phyloP scores from a whole-genome alignment of 129 eudicot species.

The Lactuca saligna region DNA sequence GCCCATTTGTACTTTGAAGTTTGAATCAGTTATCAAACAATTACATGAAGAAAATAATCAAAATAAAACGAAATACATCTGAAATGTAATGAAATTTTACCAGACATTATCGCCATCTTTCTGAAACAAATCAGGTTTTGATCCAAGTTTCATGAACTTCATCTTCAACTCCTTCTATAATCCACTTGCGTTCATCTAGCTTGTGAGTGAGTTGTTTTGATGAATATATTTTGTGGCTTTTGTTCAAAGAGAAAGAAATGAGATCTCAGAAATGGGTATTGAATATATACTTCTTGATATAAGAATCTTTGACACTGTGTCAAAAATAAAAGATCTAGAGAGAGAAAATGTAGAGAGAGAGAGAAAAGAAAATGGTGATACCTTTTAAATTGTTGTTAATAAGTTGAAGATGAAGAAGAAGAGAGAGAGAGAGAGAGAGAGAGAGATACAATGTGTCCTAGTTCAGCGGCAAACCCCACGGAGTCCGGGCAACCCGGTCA shows the following conservation, averaged over 20 bases:
- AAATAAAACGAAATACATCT: conserved; percentile 21
- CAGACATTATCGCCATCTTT: conserved; percentile 74
- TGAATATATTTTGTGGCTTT: conserved; percentile 20
- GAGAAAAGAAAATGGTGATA: conserved; percentile 4
- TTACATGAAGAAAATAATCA: background rate
- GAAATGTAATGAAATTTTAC: conserved; percentile 36
- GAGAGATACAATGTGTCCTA: conserved; percentile 66
- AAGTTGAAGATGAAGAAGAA: conserved; percentile 39
- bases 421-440: conserved; percentile 23
- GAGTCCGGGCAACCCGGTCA: conserved; percentile 69
- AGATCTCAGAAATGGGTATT: conserved; percentile 52
- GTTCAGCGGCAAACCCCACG: conserved; percentile 94
- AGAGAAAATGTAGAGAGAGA: conserved; percentile 26
- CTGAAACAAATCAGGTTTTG: conserved; percentile 88
- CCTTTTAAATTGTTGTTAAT: conserved; percentile 19
- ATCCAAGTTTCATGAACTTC: conserved; percentile 99
- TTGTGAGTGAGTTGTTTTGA: conserved; percentile 34
- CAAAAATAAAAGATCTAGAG: conserved; percentile 9
- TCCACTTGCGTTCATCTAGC: conserved; percentile 5
- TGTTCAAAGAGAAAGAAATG: conserved; percentile 31
- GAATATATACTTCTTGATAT: conserved; percentile 54
- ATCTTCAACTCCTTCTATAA: conserved; percentile 40
- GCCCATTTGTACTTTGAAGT: background rate
- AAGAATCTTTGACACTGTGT: conserved; percentile 60
- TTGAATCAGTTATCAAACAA: conserved; percentile 1